Evolutionary conservation across 345 rosid genomes (phyloP).

Genomic region (Bruguiera gymnorhiza): DNA sequence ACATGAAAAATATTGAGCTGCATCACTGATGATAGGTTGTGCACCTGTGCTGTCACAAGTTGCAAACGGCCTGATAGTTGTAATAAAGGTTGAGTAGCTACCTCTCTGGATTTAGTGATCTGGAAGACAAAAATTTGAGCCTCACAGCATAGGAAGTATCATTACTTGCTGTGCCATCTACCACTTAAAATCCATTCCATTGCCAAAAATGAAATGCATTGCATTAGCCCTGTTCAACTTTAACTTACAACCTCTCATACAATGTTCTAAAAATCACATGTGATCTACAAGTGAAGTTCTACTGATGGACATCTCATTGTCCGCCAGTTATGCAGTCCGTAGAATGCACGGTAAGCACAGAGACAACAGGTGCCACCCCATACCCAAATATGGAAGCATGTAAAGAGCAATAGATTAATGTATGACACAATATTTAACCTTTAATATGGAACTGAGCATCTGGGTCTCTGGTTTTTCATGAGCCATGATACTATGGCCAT

Average conservation of each 20-base stretch:
- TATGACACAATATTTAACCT: constrained; percentile 41
- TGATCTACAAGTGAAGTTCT: too few species aligned
- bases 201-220: too few species aligned
- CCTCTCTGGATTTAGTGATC: constrained; percentile 59
- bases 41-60: constrained; percentile 77
- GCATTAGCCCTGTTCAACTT: too few species aligned
- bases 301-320: too few species aligned
- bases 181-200: too few species aligned
- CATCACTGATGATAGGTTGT: constrained; percentile 9
- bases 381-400: neutral
- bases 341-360: neutral
- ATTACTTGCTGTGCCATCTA: too few species aligned
- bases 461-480: constrained; percentile 40
- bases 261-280: too few species aligned
- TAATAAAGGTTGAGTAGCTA: constrained; percentile 58
- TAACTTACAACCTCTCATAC: too few species aligned
- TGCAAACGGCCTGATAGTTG: constrained; percentile 82
- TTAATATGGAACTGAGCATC: constrained; percentile 50
- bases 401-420: constrained; percentile 7
- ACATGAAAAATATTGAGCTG: constrained; percentile 2
- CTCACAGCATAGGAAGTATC: too few species aligned
- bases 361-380: neutral
- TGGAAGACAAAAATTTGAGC: constrained; percentile 26
- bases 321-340: too few species aligned
- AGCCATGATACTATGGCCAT: constrained; percentile 49